These are phyloP conservation scores for Apiospora malaysiana DNA, from an alignment of 2,329 filamentous ascomycete species.

Conservation along the genomic window DNA sequence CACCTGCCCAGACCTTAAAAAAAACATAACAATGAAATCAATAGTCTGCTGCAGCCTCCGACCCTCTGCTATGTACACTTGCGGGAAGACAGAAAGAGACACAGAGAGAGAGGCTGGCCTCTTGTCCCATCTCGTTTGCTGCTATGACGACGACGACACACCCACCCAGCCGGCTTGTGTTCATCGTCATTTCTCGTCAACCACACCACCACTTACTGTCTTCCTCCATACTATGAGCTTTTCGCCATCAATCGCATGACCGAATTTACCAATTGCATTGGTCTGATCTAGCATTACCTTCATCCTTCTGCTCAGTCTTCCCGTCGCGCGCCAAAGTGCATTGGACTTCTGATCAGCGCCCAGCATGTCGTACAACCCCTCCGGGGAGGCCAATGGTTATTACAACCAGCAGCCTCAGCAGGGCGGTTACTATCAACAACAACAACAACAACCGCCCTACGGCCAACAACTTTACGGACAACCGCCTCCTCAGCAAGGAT, in stretches of 20 bases:
- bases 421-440: neutral
- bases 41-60: neutral
- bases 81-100: neutral
- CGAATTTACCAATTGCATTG: neutral
- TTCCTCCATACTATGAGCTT: neutral
- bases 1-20: constrained; percentile 5
- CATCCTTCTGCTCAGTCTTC: neutral
- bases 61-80: too few relatives aligned
- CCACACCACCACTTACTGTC: constrained; percentile 3
- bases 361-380: constrained; percentile 8
- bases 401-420: constrained; percentile 10
- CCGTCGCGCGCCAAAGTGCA: neutral
- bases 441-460: neutral
- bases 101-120: neutral
- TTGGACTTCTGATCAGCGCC: constrained; percentile 1
- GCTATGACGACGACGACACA: constrained; percentile 9
- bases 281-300: neutral
- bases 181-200: constrained; percentile 14
- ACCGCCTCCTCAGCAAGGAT: constrained; percentile 3
- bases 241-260: neutral
- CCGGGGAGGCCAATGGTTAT: constrained; percentile 1
- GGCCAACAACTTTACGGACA: constrained; percentile 12
- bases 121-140: neutral
- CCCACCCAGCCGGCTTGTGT: neutral
- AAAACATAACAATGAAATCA: constrained; percentile 10